A percentile compares a stretch with the other conserved stretches of the same genome.
Conservation (phyloP, 805 yeast genomes). For the Kodamaea lidongshanica region DNA sequence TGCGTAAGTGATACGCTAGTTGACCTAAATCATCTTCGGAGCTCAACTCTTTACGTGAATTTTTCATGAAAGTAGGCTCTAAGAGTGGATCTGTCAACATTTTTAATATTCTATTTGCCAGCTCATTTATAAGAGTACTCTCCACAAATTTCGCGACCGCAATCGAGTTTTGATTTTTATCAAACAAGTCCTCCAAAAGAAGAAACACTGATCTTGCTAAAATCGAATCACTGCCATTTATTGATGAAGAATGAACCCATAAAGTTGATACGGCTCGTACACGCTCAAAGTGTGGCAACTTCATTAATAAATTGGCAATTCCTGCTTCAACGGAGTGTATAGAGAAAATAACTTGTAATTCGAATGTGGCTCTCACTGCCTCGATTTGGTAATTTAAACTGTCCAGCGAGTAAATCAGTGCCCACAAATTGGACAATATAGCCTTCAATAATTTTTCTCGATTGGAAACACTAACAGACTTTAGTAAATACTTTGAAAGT, state of each 20-base stretch:
- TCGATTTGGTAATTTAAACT: constrained; percentile 60
- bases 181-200: constrained; percentile 56
- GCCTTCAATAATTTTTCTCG: constrained; percentile 35
- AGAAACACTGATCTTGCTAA: constrained; percentile 60
- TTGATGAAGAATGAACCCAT: constrained; percentile 65
- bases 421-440: constrained; percentile 48
- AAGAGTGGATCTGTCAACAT: constrained; percentile 52
- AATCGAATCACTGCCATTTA: constrained; percentile 44
- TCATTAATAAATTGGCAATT: constrained; percentile 48
- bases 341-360: constrained; percentile 49
- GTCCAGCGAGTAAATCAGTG: constrained; percentile 41
- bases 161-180: constrained; percentile 37
- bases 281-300: constrained; percentile 28
- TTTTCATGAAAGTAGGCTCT: constrained; percentile 30
- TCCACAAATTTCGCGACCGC: constrained; percentile 46
- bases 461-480: constrained; percentile 24
- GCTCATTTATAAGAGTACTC: constrained; percentile 42
- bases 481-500: constrained; percentile 33
- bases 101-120: constrained; percentile 56
- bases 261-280: constrained; percentile 54
- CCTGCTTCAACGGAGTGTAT: constrained; percentile 66
- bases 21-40: constrained; percentile 55
- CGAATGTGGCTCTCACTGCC: constrained; percentile 58
- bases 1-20: constrained; percentile 56
- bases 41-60: constrained; percentile 19